A percentile compares a stretch with the other conserved stretches of the same genome.
These are phyloP conservation scores for Psilocybe cyanescens DNA, from an alignment of 768 basidiomycete species.

Conservation along the genomic window DNA sequence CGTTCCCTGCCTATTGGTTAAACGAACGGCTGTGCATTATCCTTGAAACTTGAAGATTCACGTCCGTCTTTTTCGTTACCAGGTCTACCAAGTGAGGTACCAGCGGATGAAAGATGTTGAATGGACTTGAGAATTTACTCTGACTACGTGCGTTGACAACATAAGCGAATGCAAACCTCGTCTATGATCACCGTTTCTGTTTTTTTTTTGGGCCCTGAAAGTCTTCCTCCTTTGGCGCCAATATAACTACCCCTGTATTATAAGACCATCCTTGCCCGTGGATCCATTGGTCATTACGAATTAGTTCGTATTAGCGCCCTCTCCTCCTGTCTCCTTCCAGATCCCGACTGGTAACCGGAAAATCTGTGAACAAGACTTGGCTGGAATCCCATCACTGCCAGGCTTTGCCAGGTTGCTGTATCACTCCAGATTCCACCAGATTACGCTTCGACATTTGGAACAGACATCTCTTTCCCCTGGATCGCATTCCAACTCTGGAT, in stretches of 20 bases:
- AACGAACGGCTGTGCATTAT: too few species aligned
- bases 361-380: not conserved
- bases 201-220: too few species aligned
- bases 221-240: not conserved
- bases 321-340: not conserved
- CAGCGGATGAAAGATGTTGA: too few species aligned
- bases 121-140: too few species aligned
- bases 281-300: not conserved
- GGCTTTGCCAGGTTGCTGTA: not conserved
- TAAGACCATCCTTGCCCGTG: not conserved
- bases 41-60: too few species aligned
- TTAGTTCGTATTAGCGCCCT: not conserved
- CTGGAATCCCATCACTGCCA: not conserved
- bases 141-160: too few species aligned
- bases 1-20: too few species aligned
- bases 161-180: too few species aligned
- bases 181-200: too few species aligned
- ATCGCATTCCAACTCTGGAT: not conserved
- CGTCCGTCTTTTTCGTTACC: too few species aligned
- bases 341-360: not conserved
- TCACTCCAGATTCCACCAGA: not conserved
- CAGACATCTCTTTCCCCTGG: not conserved
- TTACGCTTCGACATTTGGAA: not conserved
- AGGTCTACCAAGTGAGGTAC: too few species aligned
- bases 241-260: not conserved